phyloP scores from a whole-genome alignment of 1,139 yeast species.

The Suhomyces terraborum region DNA sequence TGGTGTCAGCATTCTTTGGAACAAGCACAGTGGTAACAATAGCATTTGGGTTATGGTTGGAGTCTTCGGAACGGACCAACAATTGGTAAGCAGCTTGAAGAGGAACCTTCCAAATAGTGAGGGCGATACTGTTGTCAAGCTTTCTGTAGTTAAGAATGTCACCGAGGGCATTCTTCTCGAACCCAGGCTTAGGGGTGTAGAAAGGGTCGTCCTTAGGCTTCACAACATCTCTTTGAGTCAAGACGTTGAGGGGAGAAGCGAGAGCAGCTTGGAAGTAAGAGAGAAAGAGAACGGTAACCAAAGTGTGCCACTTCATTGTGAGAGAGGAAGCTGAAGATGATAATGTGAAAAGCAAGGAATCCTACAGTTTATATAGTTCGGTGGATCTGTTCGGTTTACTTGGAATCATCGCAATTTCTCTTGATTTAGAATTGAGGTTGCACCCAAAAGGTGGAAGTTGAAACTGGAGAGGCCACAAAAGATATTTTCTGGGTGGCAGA shows the following conservation, averaged over 20 bases:
- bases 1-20: conserved; percentile 34
- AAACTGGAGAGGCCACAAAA: no score
- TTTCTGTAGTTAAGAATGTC: conserved; percentile 28
- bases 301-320: not conserved
- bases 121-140: conserved; percentile 4
- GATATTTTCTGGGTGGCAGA: no score
- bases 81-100: conserved; percentile 33
- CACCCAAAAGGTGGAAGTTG: no score
- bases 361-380: not conserved
- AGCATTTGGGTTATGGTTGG: conserved; percentile 33
- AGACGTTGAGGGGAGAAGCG: not conserved
- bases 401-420: no score
- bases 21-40: conserved; percentile 34
- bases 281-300: not conserved
- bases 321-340: not conserved
- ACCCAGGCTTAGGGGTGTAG: conserved; percentile 30
- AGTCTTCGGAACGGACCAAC: conserved; percentile 35
- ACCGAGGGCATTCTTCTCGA: conserved; percentile 27
- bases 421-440: no score
- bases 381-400: no score
- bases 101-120: conserved; percentile 17
- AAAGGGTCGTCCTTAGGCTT: conserved; percentile 26
- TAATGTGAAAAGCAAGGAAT: not conserved
- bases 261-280: not conserved
- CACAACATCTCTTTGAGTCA: not conserved